Percentiles rank a stretch among this genome's conserved stretches.
Conservation (phyloP, 1,139 yeast species). For the Candida buenavistaensis region DNA sequence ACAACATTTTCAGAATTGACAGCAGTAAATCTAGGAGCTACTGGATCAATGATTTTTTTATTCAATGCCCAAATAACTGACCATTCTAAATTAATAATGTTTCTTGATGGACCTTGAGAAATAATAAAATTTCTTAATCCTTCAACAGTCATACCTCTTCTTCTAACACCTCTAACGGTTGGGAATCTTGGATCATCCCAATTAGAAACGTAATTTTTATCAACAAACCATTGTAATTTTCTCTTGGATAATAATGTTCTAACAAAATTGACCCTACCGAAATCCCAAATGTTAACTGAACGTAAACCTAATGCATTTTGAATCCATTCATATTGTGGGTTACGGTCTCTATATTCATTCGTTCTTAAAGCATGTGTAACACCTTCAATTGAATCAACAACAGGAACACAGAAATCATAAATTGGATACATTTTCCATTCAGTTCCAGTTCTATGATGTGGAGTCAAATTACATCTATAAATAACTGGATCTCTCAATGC, state of each 20-base stretch:
- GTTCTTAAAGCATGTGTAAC: constrained; percentile 97
- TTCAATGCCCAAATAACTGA: constrained; percentile 94
- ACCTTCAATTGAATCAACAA: constrained; percentile 92
- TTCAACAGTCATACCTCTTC: constrained; percentile 99
- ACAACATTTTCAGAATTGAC: constrained; percentile 62
- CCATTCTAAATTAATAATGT: constrained; percentile 96
- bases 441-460: constrained; percentile 94
- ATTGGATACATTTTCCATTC: constrained; percentile 96
- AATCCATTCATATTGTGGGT: constrained; percentile 97
- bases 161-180: constrained; percentile 96
- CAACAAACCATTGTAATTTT: constrained; percentile 98
- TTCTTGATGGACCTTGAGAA: constrained; percentile 96
- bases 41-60: constrained; percentile 93
- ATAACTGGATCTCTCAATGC: constrained; percentile 96
- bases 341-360: constrained; percentile 96
- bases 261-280: constrained; percentile 92
- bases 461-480: constrained; percentile 92
- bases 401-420: constrained; percentile 96
- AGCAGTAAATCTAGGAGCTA: constrained; percentile 94
- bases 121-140: constrained; percentile 91
- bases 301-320: constrained; percentile 75
- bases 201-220: constrained; percentile 76
- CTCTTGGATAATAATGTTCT: constrained; percentile 94
- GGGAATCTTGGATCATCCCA: constrained; percentile 99
- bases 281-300: constrained; percentile 96